These are phyloP conservation scores for Leccinum griseonigrum DNA, from an alignment of 1,284 basidiomycete species.

Conservation along the genomic window DNA sequence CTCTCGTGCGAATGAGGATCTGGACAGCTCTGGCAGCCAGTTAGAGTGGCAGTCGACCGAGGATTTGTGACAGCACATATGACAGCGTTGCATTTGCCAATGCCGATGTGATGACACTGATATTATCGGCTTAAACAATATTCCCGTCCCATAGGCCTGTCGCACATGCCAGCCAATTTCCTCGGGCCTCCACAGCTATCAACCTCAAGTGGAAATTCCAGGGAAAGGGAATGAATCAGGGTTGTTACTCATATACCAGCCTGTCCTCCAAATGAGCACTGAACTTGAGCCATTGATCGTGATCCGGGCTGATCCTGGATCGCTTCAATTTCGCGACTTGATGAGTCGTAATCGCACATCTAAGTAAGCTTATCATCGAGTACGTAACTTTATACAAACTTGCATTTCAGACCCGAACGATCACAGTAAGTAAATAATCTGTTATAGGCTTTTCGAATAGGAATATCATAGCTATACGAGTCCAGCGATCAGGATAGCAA, in stretches of 20 bases:
- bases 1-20: background rate
- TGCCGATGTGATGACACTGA: background rate
- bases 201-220: background rate
- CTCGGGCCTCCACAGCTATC: too few relatives aligned
- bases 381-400: too few relatives aligned
- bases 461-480: background rate
- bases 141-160: too few relatives aligned
- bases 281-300: too few relatives aligned
- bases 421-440: background rate
- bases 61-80: background rate
- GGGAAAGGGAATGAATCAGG: background rate
- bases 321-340: too few relatives aligned
- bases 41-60: background rate
- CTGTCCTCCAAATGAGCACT: too few relatives aligned
- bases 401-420: too few relatives aligned
- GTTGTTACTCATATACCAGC: too few relatives aligned
- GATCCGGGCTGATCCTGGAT: too few relatives aligned
- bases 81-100: background rate
- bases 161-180: too few relatives aligned
- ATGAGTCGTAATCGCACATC: too few relatives aligned
- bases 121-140: background rate
- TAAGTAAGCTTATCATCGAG: too few relatives aligned
- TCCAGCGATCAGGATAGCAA: background rate
- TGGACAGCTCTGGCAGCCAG: background rate
- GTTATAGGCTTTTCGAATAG: background rate